A percentile compares a stretch with the other conserved stretches of the same genome.
Conservation (phyloP, 106 monocot genomes). For the Apostasia shenzhenica region DNA sequence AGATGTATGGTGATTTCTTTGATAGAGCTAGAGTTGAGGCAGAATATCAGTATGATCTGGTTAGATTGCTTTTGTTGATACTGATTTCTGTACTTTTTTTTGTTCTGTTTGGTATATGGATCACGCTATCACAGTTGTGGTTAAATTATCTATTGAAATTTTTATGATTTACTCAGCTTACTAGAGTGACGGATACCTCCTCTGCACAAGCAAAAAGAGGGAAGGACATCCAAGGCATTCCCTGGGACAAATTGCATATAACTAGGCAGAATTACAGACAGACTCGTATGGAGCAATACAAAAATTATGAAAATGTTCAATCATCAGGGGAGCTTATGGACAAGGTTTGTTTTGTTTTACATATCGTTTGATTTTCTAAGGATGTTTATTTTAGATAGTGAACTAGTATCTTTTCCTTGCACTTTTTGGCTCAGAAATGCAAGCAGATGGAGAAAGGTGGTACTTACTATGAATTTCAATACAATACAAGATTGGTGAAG, state of each 20-base stretch:
- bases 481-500: slow-evolving; percentile 37
- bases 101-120: not conserved
- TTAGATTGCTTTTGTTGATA: not conserved
- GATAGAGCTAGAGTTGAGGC: slow-evolving; percentile 15
- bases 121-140: not conserved
- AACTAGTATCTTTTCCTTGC: not conserved
- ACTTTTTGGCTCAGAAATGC: slow-evolving; percentile 20
- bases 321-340: slow-evolving; percentile 37
- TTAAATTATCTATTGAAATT: not conserved
- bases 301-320: slow-evolving; percentile 63
- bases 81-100: not conserved
- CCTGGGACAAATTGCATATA: slow-evolving; percentile 46
- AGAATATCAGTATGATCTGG: slow-evolving; percentile 21
- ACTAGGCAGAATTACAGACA: slow-evolving; percentile 48
- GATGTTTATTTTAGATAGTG: not conserved
- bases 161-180: slow-evolving; percentile 13
- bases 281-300: slow-evolving; percentile 49
- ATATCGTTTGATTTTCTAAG: not conserved
- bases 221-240: slow-evolving; percentile 66
- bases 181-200: slow-evolving; percentile 44
- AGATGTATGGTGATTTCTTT: slow-evolving; percentile 5
- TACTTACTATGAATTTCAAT: slow-evolving; percentile 36
- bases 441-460: slow-evolving; percentile 32
- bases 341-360: slow-evolving; percentile 18
- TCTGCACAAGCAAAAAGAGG: slow-evolving; percentile 51